Conservation (phyloP, 129 eudicot genomes). For the Chrysanthemum seticuspe region DNA sequence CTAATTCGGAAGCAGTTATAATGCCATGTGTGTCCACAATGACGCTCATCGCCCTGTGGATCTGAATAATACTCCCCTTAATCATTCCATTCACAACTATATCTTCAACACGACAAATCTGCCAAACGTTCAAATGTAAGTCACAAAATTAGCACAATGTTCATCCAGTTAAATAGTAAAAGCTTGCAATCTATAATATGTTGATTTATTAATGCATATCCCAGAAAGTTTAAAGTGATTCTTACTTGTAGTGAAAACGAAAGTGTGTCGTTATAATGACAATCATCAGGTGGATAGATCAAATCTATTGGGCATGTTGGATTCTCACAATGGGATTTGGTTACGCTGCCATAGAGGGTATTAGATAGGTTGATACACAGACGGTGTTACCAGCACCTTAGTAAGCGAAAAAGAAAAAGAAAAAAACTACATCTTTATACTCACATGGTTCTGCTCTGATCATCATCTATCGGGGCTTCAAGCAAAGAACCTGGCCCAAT, state of each 20-base stretch:
- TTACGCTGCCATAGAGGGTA: constrained; percentile 49
- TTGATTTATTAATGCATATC: constrained; percentile 8
- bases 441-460: constrained; percentile 66
- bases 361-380: constrained; percentile 3
- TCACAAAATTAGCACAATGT: background rate
- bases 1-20: constrained; percentile 83
- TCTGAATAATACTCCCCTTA: constrained; percentile 80
- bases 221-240: constrained; percentile 1
- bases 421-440: constrained; percentile 17
- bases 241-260: constrained; percentile 86
- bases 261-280: constrained; percentile 86
- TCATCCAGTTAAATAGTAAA: constrained; percentile 6
- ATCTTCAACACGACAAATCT: constrained; percentile 94
- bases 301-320: constrained; percentile 76
- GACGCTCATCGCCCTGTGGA: constrained; percentile 76
- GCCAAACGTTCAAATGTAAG: constrained; percentile 20
- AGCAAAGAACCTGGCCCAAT: constrained; percentile 87
- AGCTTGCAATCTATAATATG: background rate
- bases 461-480: constrained; percentile 84
- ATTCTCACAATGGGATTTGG: constrained; percentile 72
- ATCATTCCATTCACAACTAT: constrained; percentile 67
- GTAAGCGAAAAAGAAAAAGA: background rate
- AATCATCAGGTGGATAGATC: constrained; percentile 87
- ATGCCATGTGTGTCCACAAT: constrained; percentile 59
- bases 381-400: constrained; percentile 11